These are phyloP conservation scores for Septoria linicola DNA, from an alignment of 2,329 filamentous ascomycete species.

Conservation along the genomic window DNA sequence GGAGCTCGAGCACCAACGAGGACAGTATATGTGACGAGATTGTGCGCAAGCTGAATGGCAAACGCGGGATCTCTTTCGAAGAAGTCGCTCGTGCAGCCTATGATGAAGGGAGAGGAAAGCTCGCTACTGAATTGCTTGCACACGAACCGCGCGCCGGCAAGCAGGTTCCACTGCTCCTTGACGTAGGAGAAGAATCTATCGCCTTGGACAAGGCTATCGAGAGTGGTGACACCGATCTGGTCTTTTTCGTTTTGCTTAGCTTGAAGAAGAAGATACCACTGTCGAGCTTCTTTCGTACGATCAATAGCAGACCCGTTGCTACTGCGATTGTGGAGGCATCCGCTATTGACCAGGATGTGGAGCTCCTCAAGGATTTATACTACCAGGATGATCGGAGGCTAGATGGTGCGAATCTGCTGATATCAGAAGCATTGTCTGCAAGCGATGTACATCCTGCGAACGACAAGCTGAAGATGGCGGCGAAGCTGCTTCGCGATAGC, in stretches of 20 bases:
- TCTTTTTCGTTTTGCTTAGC: slow-evolving; percentile 84
- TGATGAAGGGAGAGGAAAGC: slow-evolving; percentile 83
- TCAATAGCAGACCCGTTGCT: slow-evolving; percentile 81
- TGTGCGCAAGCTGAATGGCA: slow-evolving; percentile 80
- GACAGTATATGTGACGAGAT: slow-evolving; percentile 83
- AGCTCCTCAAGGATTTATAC: slow-evolving; percentile 89
- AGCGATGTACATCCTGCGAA: slow-evolving; percentile 66
- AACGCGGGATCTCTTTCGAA: slow-evolving; percentile 92
- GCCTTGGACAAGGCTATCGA: slow-evolving; percentile 96
- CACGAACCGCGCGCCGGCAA: slow-evolving; percentile 93
- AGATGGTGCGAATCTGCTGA: slow-evolving; percentile 83
- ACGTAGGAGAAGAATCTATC: slow-evolving; percentile 93
- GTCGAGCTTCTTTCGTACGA: slow-evolving; percentile 86
- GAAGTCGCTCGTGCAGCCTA: slow-evolving; percentile 90
- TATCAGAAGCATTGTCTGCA: slow-evolving; percentile 78
- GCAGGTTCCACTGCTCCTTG: slow-evolving; percentile 87
- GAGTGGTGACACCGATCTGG: slow-evolving; percentile 88
- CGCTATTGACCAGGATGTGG: slow-evolving; percentile 73
- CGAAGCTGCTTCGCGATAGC: slow-evolving; percentile 78
- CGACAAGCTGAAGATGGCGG: slow-evolving; percentile 86
- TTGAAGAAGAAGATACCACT: slow-evolving; percentile 88
- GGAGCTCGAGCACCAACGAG: slow-evolving; percentile 78
- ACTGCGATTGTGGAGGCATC: slow-evolving; percentile 86
- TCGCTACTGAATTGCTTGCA: slow-evolving; percentile 88
- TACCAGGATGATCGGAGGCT: slow-evolving; percentile 93